Evolutionary conservation across 2,329 filamentous ascomycete species (phyloP), one percentile per base, ranked within the genome.

Genomic region (Ciborinia camelliae): DNA sequence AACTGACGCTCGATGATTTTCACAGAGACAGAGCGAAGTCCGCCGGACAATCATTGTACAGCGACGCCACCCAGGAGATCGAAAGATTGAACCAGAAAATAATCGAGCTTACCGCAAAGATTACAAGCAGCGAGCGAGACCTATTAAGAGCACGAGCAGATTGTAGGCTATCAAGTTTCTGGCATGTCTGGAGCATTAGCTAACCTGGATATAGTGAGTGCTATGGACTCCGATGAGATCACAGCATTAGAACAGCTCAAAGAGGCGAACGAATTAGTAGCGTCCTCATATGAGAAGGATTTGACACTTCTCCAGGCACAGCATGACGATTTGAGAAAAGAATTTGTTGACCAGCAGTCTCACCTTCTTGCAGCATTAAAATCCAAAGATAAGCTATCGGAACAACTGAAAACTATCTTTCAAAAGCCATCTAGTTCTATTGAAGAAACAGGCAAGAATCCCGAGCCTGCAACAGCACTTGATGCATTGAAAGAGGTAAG

Each of bases 351-450:
- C 66, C 81, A 85, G 71, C 84, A 86, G 75, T 80, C 81, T 54
- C 85, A 88, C 72, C 80, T 88, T 30, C 80, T 88, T 69, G 80
- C 85, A 48, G 82, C 84, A 52, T 78, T 88, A 23, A 78, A 88
- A 53, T 81, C 82, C 68, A 87, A 87, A 73, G 85, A 88, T 66
- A 82, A 82, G 74, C 77, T 86, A 62, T 81, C 82, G 63, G 83
- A 84, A 73, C 80, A 84, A 65, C 76, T 81, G 43, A 82, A 63
- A 30, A 57, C 15, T 39, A 39, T 65, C 35, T 61, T 64, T 23
- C 37, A 66, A 18, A 67, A 66, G 39, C 69, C 69, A 60, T 39
- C 45, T 55, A 58, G 47, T 45, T 35, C 58, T 18, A 41, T 39
- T 9, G 52, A 47, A 43, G 53, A 47, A 18, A 28, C 39, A 26